Evolutionary conservation across 805 yeast species (phyloP), one percentile per base, ranked within the genome.

Genomic region (Schwanniomyces vanrijiae): DNA sequence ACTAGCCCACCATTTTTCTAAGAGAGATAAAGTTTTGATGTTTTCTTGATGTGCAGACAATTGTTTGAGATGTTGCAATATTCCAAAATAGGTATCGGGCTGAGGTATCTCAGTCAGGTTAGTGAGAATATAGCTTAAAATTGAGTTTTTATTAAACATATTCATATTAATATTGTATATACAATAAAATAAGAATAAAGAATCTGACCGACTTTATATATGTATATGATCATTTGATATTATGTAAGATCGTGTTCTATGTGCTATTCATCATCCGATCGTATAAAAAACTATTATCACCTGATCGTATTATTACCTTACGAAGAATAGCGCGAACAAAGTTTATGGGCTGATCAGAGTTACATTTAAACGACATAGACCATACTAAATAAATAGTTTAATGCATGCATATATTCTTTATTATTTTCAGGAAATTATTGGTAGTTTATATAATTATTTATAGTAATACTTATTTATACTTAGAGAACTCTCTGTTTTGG

Each of bases 401-500:
- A 31, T 31, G 35, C 35, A 31, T 31, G 35, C 35, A 31, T 31
- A 31, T 31, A 31, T 14, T 31, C 35, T 31, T 31, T 31, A 31
- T 31, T 31, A 31, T 31, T 14, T 14, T 14, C 19, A 14, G 18
- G 4, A 31, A 31, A 31, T 40, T 28, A 18, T 2, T 20, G 20
- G 21, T 31, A 14, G 37, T 19, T 18, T 29, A 29, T 40, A 25
- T 28, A 11, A n/a, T 40, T 26, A n/a, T 20, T 26, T 29, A 29
- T 26, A 10, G n/a, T 28, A 14, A 20, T 28, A n/a, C n/a, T n/a
- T n/a, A n/a, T n/a, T 37, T 13, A 18, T 31, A 13, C 16, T 59
- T 68, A 79, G 48, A 74, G 54, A 38, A 83, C 87, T 71, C 88
- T 80, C 63, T 80, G 84, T 62, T 79, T 82, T 45, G 88, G 83